Base-by-base conservation (phyloP, 2,329 filamentous ascomycete species). In the Trichophyton rubrum region DNA sequence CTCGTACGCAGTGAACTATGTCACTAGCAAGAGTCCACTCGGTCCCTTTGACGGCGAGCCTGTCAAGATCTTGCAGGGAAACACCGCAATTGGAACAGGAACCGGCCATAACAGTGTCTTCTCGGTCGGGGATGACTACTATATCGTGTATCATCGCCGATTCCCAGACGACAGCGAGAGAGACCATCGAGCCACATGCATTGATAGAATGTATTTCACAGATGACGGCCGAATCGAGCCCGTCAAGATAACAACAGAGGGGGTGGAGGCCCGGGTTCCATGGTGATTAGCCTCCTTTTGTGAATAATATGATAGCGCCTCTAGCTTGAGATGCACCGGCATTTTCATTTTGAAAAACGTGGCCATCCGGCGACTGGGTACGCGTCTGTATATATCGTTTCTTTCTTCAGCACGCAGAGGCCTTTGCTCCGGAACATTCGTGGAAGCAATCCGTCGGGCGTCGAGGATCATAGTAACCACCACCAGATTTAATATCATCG, bases 391-490 rank as follows among this genome's bases (percentile, higher is more conserved):
- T 38, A 38, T 38, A 38, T 38, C 2, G 27, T 30, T 53, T 27
- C 33, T 27, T 13, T 8, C 6, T 20, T 58, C 38, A 58, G 24
- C 35, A 24, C 13, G 27, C 33, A 43, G 56, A 22, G 38, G 49
- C 57, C 27, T 33, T 59, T 24, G 24, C 27, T 4, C 57, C 57
- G 15, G 41, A 15, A 67, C 77, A 79, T 4, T 66, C 69, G 24
- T 65, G 63, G 63, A 68, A 72, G 68, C 80, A 83, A 27, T 73
- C 79, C 2, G 79, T 82, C 24, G 80, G 80, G 59, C 71, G 74
- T 13, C 72, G 72, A 38, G 80, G 80, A 67, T 82, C 76, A 68
- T 82, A 83, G 65, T 79, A 77, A 5, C 75, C 77, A 60, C 73
- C 75, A 0, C 68, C 74, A 11, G 71, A 59, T 33, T 35, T 24